Evolutionary conservation across 805 yeast species (phyloP).

Genomic region (Yarrowia sp.): DNA sequence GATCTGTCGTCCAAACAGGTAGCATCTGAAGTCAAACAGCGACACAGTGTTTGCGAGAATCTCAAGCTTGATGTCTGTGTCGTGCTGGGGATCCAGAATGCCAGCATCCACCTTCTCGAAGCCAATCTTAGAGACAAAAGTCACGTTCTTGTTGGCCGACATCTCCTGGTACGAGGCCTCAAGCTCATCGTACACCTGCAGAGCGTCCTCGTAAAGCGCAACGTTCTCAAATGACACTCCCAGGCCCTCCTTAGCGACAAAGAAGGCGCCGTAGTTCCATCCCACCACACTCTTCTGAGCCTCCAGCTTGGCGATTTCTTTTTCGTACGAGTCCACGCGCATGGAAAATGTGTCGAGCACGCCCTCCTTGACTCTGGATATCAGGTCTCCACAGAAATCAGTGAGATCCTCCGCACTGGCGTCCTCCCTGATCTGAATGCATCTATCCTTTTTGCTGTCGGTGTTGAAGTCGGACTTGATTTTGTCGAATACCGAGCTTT

Average conservation of each 20-base stretch:
- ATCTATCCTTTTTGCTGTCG: constrained; percentile 40
- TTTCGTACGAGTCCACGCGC: constrained; percentile 46
- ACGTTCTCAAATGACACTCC: constrained; percentile 55
- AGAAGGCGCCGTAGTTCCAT: constrained; percentile 47
- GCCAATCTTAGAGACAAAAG: constrained; percentile 37
- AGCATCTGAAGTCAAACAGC: constrained; percentile 42
- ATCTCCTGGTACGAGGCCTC: constrained; percentile 37
- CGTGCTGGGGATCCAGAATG: constrained; percentile 31
- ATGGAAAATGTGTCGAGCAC: constrained; percentile 53
- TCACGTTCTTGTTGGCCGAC: constrained; percentile 34
- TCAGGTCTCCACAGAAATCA: constrained; percentile 53
- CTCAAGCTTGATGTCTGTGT: constrained; percentile 33
- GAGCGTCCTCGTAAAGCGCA: constrained; percentile 59
- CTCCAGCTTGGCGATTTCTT: constrained; percentile 43
- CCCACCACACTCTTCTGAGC: constrained; percentile 41
- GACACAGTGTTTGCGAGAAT: constrained; percentile 42
- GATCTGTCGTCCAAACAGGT: constrained; percentile 41
- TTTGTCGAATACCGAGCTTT: constrained; percentile 54
- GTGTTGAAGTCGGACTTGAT: constrained; percentile 51
- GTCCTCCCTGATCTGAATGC: constrained; percentile 37
- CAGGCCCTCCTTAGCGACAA: constrained; percentile 49
- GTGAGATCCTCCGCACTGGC: constrained; percentile 30
- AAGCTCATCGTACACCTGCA: constrained; percentile 51
- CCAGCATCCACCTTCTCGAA: constrained; percentile 31
- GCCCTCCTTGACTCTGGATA: constrained; percentile 48